These are phyloP conservation scores for Penicillium janthinellum DNA, from an alignment of 2,329 filamentous ascomycete species.

Conservation along the genomic window DNA sequence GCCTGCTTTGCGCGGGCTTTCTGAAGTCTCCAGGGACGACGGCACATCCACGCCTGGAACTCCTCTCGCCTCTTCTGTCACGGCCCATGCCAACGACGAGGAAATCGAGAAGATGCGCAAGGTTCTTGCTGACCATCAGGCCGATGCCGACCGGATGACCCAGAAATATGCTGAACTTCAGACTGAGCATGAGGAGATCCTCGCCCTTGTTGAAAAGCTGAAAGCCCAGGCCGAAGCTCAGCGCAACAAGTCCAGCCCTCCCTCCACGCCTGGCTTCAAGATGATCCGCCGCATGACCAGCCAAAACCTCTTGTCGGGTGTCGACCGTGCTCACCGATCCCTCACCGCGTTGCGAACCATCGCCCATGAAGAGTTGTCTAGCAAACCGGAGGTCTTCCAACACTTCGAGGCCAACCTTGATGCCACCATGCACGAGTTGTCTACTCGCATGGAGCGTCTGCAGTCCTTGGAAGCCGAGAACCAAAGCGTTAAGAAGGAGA, in stretches of 20 bases:
- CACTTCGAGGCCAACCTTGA: slow-evolving; percentile 92
- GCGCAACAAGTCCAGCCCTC: slow-evolving; percentile 70
- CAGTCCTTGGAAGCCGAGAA: slow-evolving; percentile 87
- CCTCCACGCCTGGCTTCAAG: slow-evolving; percentile 43
- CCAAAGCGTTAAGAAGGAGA: slow-evolving; percentile 82
- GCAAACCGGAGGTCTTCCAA: slow-evolving; percentile 80
- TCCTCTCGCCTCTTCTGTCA: slow-evolving; percentile 27
- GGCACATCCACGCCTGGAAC: slow-evolving; percentile 45
- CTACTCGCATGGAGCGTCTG: slow-evolving; percentile 82
- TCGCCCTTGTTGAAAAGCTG: slow-evolving; percentile 86
- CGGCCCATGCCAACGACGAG: slow-evolving; percentile 53
- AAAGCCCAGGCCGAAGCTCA: slow-evolving; percentile 84
- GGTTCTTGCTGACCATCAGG: slow-evolving; percentile 75
- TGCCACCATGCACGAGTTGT: slow-evolving; percentile 87
- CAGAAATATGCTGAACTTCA: slow-evolving; percentile 83
- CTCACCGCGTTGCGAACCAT: slow-evolving; percentile 88
- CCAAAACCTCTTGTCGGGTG: slow-evolving; percentile 75
- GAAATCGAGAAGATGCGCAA: slow-evolving; percentile 73
- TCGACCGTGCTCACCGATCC: slow-evolving; percentile 88
- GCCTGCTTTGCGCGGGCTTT: slow-evolving; percentile 64
- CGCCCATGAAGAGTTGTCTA: slow-evolving; percentile 81
- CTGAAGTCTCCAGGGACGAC: slow-evolving; percentile 30
- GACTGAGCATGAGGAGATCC: slow-evolving; percentile 74
- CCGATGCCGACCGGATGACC: slow-evolving; percentile 70
- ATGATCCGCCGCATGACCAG: slow-evolving; percentile 92